phyloP scores from a whole-genome alignment of 306 rosid genomes.

The Hippophae gyantsensis region DNA sequence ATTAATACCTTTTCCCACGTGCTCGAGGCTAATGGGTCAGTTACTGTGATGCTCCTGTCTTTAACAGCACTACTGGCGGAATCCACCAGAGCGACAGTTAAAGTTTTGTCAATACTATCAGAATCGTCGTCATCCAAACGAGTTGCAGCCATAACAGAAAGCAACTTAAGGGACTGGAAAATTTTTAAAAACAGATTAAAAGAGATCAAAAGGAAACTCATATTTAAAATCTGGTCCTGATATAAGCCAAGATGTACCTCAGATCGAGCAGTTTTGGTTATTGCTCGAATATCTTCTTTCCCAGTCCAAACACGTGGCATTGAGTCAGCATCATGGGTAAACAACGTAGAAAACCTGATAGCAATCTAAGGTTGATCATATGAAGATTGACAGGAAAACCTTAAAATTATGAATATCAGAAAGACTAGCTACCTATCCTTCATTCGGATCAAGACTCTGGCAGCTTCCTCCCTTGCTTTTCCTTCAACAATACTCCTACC shows the following conservation, averaged over 20 bases:
- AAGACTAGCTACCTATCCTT: constrained; percentile 57
- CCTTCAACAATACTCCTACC: constrained; percentile 67
- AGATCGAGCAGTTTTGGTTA: constrained; percentile 63
- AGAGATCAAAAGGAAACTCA: neutral
- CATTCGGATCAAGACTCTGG: constrained; percentile 66
- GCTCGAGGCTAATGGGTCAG: constrained; percentile 78
- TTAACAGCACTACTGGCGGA: constrained; percentile 38
- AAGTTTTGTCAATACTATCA: constrained; percentile 51
- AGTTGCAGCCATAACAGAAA: constrained; percentile 69
- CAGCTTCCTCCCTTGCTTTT: constrained; percentile 80
- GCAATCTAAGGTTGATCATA: constrained; percentile 15
- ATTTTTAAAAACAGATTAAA: neutral
- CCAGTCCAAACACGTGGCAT: constrained; percentile 91
- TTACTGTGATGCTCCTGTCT: constrained; percentile 26
- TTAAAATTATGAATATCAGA: neutral
- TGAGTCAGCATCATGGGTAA: constrained; percentile 73
- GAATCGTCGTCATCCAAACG: constrained; percentile 74
- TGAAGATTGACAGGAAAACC: neutral
- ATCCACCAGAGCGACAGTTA: constrained; percentile 47
- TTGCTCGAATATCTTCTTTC: constrained; percentile 69
- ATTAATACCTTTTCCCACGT: constrained; percentile 78
- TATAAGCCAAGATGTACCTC: constrained; percentile 32
- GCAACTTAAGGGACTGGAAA: constrained; percentile 65
- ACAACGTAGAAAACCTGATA: constrained; percentile 74
- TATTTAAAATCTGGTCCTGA: neutral